Evolutionary conservation across 1,284 basidiomycete species (phyloP).

Genomic region (Hemileia vastatrix): DNA sequence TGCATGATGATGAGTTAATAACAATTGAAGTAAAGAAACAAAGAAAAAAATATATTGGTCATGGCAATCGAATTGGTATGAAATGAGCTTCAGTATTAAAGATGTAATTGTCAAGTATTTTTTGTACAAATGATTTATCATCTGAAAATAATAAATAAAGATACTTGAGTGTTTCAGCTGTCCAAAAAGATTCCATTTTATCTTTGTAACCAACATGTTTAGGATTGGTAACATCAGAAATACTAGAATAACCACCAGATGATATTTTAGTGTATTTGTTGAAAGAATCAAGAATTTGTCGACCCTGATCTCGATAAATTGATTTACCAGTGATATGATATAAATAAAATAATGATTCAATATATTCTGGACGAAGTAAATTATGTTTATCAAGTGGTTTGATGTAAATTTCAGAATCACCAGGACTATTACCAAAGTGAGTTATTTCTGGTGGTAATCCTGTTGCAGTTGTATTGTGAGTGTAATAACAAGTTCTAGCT

Average conservation of each 20-base stretch:
- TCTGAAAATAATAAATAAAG: no score
- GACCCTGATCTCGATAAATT: constrained; percentile 72
- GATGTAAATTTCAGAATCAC: no score
- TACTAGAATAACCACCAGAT: constrained; percentile 72
- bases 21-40: no score
- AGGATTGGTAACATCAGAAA: constrained; percentile 74
- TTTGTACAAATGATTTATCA: no score
- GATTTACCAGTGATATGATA: constrained; percentile 70
- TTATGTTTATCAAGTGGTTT: constrained; percentile 26
- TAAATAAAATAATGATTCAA: constrained; percentile 84
- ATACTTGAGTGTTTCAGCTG: no score
- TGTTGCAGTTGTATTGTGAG: constrained; percentile 68
- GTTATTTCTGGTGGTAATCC: constrained; percentile 49
- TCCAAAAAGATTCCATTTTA: constrained; percentile 92
- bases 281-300: constrained; percentile 84
- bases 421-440: no score
- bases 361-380: constrained; percentile 70
- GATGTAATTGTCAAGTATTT: no score
- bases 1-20: no score
- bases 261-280: constrained; percentile 62
- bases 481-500: constrained; percentile 73
- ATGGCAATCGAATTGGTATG: no score
- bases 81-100: no score
- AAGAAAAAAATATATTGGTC: no score
- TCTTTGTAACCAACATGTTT: constrained; percentile 61